A percentile compares a stretch with the other conserved stretches of the same genome.
These are phyloP conservation scores for Vigna reflexopilosa DNA, from an alignment of 306 rosid species.

Conservation along the genomic window DNA sequence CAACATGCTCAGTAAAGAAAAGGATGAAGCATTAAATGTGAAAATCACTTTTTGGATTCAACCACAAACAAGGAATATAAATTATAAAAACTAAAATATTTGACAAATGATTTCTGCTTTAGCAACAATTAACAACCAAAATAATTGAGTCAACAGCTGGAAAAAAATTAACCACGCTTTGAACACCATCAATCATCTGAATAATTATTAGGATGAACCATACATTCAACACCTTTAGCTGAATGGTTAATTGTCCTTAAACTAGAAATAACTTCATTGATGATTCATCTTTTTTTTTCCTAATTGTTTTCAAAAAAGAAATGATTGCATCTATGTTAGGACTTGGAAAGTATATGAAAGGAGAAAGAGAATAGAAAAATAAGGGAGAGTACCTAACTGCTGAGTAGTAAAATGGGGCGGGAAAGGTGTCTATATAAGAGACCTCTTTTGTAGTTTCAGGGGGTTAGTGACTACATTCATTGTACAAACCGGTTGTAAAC, in stretches of 20 bases:
- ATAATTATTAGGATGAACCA: not conserved
- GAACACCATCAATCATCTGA: constrained; percentile 11
- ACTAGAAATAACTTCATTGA: constrained; percentile 26
- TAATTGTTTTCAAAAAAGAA: not conserved
- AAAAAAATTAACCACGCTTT: constrained; percentile 18
- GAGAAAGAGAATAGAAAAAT: too few species aligned
- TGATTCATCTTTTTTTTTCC: not conserved
- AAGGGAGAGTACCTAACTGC: too few species aligned
- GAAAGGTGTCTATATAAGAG: too few species aligned
- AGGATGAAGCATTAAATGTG: constrained; percentile 29
- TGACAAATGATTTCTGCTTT: not conserved
- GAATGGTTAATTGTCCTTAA: constrained; percentile 19
- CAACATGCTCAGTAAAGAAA: constrained; percentile 29
- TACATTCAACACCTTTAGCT: not conserved
- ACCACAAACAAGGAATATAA: constrained; percentile 14
- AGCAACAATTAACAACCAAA: constrained; percentile 3
- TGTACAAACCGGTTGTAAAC: too few species aligned
- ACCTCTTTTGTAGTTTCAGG: too few species aligned
- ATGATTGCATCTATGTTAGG: not conserved
- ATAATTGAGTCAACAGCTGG: not conserved
- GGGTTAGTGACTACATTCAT: too few species aligned
- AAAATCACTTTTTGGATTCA: constrained; percentile 37
- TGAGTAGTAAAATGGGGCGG: too few species aligned
- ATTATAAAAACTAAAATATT: not conserved
- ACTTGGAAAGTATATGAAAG: too few species aligned